Evolutionary conservation across 371 early-diverging fungal genomes (phyloP).

Genomic region (Nematocida major): DNA sequence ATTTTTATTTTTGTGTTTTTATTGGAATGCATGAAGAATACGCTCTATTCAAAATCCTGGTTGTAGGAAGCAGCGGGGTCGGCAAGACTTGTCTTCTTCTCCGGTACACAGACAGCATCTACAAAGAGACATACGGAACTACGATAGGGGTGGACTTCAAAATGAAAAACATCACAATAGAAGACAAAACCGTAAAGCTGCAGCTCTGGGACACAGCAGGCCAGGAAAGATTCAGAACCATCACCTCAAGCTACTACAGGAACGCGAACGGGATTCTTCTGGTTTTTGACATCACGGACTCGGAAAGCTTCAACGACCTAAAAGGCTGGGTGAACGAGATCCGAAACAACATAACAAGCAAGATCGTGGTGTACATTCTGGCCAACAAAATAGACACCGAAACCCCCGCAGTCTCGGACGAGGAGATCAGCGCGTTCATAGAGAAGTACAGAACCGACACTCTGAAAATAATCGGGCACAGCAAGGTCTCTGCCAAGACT

Average conservation of each 20-base stretch:
- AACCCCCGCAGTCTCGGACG: constrained; percentile 70
- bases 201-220: constrained; percentile 99
- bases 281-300: constrained; percentile 95
- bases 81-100: constrained; percentile 91
- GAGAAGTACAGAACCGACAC: neutral
- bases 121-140: constrained; percentile 85
- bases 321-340: constrained; percentile 95
- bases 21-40: constrained; percentile 53
- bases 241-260: constrained; percentile 76
- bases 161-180: constrained; percentile 82
- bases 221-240: constrained; percentile 95
- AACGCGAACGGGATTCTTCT: constrained; percentile 90
- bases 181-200: constrained; percentile 81
- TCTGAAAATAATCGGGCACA: constrained; percentile 20
- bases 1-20: constrained; percentile 30
- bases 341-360: constrained; percentile 82
- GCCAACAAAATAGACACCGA: constrained; percentile 87
- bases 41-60: constrained; percentile 85
- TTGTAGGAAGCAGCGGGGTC: constrained; percentile 94
- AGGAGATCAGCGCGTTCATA: constrained; percentile 65
- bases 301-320: constrained; percentile 86
- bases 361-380: constrained; percentile 88
- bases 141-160: constrained; percentile 99
- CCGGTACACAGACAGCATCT: constrained; percentile 91
- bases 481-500: constrained; percentile 45